Conservation (phyloP, 257 asterid genomes). For the Rhazya stricta region DNA sequence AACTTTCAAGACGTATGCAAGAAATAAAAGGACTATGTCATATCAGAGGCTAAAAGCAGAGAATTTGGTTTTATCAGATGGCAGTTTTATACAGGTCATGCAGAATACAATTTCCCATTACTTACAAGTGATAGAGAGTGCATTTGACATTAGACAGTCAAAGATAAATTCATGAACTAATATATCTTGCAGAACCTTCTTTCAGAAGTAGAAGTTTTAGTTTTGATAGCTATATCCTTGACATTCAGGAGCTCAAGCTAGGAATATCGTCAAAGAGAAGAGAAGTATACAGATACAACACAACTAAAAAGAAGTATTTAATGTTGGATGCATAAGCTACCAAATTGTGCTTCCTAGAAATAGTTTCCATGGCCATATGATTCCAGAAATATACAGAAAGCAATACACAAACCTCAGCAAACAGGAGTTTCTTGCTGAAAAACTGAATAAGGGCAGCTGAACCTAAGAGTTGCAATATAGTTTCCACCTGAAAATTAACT, state of each 20-base stretch:
- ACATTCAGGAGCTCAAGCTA: background rate
- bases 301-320: background rate
- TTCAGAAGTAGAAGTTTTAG: background rate
- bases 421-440: constrained; percentile 77
- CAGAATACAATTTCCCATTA: background rate
- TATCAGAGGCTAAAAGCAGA: background rate
- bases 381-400: constrained; percentile 1
- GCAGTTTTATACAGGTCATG: background rate
- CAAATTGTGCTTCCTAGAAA: background rate
- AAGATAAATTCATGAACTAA: background rate
- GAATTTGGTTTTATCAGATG: background rate
- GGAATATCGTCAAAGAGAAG: background rate
- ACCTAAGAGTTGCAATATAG: constrained; percentile 81
- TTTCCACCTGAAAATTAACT: constrained; percentile 59
- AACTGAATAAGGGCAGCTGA: constrained; percentile 80
- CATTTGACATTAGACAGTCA: background rate
- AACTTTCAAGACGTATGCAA: background rate
- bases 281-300: background rate
- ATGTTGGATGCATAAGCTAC: background rate
- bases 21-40: background rate
- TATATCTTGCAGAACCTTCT: background rate
- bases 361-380: background rate
- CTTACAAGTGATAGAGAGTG: background rate
- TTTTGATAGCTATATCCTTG: background rate
- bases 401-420: constrained; percentile 62